Evolutionary conservation across 1,284 basidiomycete genomes (phyloP).

Genomic region (Cryptococcus hybrid): DNA sequence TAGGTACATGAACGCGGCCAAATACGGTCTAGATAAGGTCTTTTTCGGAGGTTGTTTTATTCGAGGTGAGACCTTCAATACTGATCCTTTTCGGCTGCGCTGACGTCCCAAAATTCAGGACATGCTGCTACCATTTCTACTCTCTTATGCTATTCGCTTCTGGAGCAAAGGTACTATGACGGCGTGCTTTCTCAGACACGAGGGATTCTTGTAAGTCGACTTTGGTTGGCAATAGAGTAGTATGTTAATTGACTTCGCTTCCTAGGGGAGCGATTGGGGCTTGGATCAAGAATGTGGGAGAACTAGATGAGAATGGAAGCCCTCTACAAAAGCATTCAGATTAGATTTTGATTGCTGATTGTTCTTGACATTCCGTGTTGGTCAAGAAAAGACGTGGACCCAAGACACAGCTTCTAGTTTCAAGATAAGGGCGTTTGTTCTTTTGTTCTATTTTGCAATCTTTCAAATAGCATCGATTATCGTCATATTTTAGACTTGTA

Average conservation of each 20-base stretch:
- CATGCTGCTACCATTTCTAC: slow-evolving; percentile 98
- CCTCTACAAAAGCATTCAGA: background rate
- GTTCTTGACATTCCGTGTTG: too few relatives aligned
- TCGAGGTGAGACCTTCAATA: slow-evolving; percentile 63
- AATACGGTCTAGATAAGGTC: slow-evolving; percentile 94
- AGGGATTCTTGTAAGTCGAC: slow-evolving; percentile 86
- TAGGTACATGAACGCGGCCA: slow-evolving; percentile 99
- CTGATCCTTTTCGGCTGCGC: background rate
- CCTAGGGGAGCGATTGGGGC: too few relatives aligned
- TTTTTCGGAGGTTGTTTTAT: slow-evolving; percentile 99
- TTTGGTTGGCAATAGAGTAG: background rate
- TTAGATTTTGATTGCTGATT: too few relatives aligned
- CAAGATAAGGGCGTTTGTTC: too few relatives aligned
- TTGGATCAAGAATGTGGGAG: slow-evolving; percentile 88
- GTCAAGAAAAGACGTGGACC: too few relatives aligned
- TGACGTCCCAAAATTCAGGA: slow-evolving; percentile 54
- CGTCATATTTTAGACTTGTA: too few relatives aligned
- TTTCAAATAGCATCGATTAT: too few relatives aligned
- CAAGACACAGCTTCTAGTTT: too few relatives aligned
- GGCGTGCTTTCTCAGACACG: slow-evolving; percentile 94
- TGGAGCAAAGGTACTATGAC: slow-evolving; percentile 99
- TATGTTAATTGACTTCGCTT: slow-evolving; percentile 9
- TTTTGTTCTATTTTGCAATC: too few relatives aligned
- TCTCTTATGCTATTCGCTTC: slow-evolving; percentile 97
- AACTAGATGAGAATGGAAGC: background rate